These are phyloP conservation scores for Chrysoporthe puriensis DNA, from an alignment of 2,329 filamentous ascomycete genomes.

Conservation along the genomic window DNA sequence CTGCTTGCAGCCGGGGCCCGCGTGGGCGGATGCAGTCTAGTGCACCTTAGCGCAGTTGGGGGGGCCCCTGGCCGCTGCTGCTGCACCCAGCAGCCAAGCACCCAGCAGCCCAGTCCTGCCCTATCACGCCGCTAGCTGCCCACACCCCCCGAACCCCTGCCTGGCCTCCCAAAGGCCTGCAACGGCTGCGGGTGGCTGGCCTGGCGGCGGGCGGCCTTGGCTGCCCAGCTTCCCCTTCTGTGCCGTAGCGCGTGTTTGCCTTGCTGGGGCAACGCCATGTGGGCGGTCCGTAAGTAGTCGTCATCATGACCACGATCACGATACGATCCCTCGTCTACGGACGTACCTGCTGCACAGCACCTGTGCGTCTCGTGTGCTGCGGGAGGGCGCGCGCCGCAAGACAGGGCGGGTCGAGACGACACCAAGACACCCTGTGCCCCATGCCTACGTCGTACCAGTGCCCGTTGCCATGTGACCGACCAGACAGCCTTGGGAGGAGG, in stretches of 20 bases:
- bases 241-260: background rate
- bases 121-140: background rate
- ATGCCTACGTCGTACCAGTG: background rate
- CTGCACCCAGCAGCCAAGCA: background rate
- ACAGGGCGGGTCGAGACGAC: background rate
- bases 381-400: too few species aligned
- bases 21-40: background rate
- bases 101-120: background rate
- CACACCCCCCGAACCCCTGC: background rate
- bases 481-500: background rate
- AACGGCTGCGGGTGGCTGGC: background rate
- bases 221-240: constrained; percentile 1
- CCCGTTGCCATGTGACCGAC: background rate
- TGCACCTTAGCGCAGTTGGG: background rate
- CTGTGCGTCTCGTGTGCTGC: too few species aligned
- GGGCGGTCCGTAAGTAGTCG: background rate
- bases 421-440: background rate
- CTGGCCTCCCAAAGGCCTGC: background rate
- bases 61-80: background rate
- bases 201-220: background rate
- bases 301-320: background rate
- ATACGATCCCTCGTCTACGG: background rate
- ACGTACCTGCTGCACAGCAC: too few species aligned
- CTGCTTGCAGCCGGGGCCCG: background rate
- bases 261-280: background rate